Conservation (phyloP, 441 rosid species). For the Macaranga tanarius region DNA sequence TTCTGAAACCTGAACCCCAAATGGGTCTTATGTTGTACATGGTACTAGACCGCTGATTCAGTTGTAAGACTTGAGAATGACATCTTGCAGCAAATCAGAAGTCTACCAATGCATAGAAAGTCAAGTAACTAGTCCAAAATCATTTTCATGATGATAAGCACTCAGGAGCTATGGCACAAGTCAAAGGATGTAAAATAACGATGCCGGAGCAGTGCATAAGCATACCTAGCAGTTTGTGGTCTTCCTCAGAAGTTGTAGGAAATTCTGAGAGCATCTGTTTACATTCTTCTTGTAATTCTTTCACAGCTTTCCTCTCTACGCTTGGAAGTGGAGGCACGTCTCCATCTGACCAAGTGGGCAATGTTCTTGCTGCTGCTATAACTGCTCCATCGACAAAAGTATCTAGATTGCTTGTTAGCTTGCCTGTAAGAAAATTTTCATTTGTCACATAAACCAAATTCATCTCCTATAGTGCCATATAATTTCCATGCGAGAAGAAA, state of each 20-base stretch:
- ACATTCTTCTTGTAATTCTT: slow-evolving; percentile 80
- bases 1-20: too few species aligned
- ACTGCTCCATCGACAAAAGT: slow-evolving; percentile 81
- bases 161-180: not conserved
- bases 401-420: slow-evolving; percentile 42
- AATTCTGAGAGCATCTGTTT: slow-evolving; percentile 59
- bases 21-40: too few species aligned
- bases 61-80: not conserved
- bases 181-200: not conserved
- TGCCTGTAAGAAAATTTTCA: slow-evolving; percentile 36
- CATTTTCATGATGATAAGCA: not conserved
- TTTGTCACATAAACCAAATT: slow-evolving; percentile 12
- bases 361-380: slow-evolving; percentile 80
- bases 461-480: not conserved
- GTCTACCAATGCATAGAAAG: not conserved
- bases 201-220: not conserved
- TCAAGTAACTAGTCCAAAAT: not conserved
- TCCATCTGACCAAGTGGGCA: slow-evolving; percentile 86
- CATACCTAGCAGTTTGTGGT: slow-evolving; percentile 67
- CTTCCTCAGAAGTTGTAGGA: slow-evolving; percentile 69
- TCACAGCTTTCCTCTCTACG: slow-evolving; percentile 68
- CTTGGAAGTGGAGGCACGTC: slow-evolving; percentile 78
- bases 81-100: not conserved
- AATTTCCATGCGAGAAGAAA: not conserved
- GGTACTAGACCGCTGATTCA: not conserved